Evolutionary conservation across 306 rosid genomes (phyloP).

Genomic region (Prunus kanzakura): DNA sequence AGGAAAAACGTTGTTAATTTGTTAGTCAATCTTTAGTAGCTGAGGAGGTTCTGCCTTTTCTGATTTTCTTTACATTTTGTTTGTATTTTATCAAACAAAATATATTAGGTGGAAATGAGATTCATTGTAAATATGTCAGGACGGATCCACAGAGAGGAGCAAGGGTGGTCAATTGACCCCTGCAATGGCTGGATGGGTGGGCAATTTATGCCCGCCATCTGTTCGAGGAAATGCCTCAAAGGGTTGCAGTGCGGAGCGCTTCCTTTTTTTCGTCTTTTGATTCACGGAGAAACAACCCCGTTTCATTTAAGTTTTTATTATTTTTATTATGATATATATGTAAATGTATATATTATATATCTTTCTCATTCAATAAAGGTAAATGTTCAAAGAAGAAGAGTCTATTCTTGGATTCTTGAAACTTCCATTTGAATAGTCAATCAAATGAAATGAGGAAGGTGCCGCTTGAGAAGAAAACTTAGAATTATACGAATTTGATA

Average conservation of each 20-base stretch:
- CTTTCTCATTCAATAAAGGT: too few species aligned
- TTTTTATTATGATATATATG: neutral
- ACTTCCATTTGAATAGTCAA: neutral
- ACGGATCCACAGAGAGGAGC: too few species aligned
- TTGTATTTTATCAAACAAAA: too few species aligned
- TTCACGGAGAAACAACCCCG: too few species aligned
- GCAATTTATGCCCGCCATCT: too few species aligned
- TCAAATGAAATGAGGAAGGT: neutral
- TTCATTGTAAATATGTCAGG: neutral
- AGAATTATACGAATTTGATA: neutral
- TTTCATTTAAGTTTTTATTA: too few species aligned
- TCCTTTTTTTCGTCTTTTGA: too few species aligned
- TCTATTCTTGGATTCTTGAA: neutral
- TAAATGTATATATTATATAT: neutral
- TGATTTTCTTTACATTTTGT: neutral
- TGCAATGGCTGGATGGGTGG: too few species aligned
- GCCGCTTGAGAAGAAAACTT: neutral
- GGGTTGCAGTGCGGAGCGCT: too few species aligned
- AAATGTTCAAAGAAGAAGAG: too few species aligned
- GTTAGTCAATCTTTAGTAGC: neutral
- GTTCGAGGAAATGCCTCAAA: too few species aligned
- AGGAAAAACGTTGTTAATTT: neutral
- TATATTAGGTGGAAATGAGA: neutral
- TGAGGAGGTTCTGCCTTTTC: neutral
- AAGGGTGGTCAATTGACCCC: too few species aligned